Conservation (phyloP, 129 eudicot genomes). For the Smallanthus sonchifolius region DNA sequence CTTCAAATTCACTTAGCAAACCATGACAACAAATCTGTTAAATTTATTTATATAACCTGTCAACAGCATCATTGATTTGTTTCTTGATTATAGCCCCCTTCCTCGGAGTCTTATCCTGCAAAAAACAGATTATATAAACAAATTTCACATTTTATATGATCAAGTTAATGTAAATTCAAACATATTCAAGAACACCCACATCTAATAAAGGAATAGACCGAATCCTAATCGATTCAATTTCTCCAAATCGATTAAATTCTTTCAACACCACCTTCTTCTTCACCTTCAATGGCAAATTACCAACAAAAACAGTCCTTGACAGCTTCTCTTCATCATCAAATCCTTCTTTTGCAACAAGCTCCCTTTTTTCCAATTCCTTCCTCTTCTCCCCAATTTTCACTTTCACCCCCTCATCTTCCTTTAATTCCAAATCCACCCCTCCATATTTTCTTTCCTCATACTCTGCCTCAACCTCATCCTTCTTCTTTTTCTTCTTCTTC, state of each 20-base stretch:
- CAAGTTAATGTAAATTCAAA: neutral
- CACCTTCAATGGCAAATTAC: constrained; percentile 87
- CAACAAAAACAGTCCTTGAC: constrained; percentile 89
- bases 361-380: constrained; percentile 59
- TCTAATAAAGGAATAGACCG: constrained; percentile 82
- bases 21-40: neutral
- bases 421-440: constrained; percentile 22
- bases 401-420: constrained; percentile 35
- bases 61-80: constrained; percentile 70
- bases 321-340: constrained; percentile 93
- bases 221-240: constrained; percentile 76
- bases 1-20: neutral
- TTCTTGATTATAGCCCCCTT: constrained; percentile 79
- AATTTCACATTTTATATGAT: neutral
- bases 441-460: constrained; percentile 79
- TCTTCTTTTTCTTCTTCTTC: constrained; percentile 81
- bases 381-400: constrained; percentile 61
- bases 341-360: constrained; percentile 69
- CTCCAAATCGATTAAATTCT: constrained; percentile 83
- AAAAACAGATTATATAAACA: neutral
- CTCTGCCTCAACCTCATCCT: constrained; percentile 78
- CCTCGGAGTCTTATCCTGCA: constrained; percentile 82
- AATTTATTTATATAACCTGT: constrained; percentile 49
- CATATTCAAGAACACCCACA: constrained; percentile 40
- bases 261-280: constrained; percentile 73